Percentiles rank a stretch among this genome's conserved stretches.
These are phyloP conservation scores for Oidiodendron maius DNA, from an alignment of 495 filamentous ascomycete genomes.

Conservation along the genomic window DNA sequence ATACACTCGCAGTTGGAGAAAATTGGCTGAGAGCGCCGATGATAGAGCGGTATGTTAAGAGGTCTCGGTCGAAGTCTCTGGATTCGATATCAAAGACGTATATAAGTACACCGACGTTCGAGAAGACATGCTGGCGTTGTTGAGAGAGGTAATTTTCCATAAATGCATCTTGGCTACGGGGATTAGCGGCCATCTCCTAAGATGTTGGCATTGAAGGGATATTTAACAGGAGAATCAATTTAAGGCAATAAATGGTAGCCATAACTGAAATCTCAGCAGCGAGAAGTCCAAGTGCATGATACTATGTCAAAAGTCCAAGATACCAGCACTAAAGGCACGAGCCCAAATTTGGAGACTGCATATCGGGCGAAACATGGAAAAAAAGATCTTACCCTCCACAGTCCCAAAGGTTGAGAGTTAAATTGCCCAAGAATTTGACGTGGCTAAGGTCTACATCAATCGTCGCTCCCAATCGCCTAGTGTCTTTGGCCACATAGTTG, in stretches of 20 bases:
- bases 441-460: slow-evolving; percentile 98
- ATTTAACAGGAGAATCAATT: too few species aligned
- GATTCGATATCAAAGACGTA: slow-evolving; percentile 99
- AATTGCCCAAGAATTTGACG: slow-evolving; percentile 95
- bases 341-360: neutral
- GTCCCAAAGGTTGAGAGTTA: slow-evolving; percentile 97
- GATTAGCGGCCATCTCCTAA: too few species aligned
- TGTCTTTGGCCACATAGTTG: slow-evolving; percentile 96
- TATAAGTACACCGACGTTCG: slow-evolving; percentile 92
- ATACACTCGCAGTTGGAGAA: slow-evolving; percentile 54
- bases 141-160: slow-evolving; percentile 95
- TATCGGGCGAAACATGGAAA: neutral
- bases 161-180: slow-evolving; percentile 85
- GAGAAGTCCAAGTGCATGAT: too few species aligned
- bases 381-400: slow-evolving; percentile 67
- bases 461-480: slow-evolving; percentile 87
- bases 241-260: neutral
- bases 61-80: slow-evolving; percentile 83
- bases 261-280: too few species aligned
- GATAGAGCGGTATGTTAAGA: slow-evolving; percentile 81
- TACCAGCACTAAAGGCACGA: too few species aligned
- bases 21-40: slow-evolving; percentile 80
- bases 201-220: too few species aligned
- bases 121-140: slow-evolving; percentile 93
- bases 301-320: too few species aligned